Base-by-base conservation (phyloP, 805 yeast species). In the Pichia nakasei region DNA sequence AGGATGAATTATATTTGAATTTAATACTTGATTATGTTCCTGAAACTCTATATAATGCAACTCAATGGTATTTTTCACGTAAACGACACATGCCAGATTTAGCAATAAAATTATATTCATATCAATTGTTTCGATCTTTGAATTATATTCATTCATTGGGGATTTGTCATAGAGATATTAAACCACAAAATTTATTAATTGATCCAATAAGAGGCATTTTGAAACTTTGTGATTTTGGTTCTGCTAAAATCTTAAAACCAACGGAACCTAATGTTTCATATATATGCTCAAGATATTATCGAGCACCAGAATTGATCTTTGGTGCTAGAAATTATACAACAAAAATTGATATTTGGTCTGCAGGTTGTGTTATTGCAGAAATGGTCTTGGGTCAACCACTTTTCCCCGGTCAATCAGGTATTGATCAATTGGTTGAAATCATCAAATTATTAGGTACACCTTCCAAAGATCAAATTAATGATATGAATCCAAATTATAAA, bases 341-440 rank as follows among this genome's bases (percentile, higher is more conserved):
- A 26, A 89, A 91, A 63, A 93, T 93, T 52, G 98, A 93, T 62
- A 78, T 93, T 39, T 93, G 98, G 98, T 85, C 96, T 13, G 87
- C 95, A 13, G 96, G 96, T 19, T 93, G 98, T 69, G 98, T 93
- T 20, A 88, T 93, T 86, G 97, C 97, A 5, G 98, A 93, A 66
- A 69, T 93, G 56, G 78, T 89, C 50, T 73, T 93, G 45, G 97
- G 98, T 17, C 97, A 88, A 61, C 98, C 98, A 13, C 69, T 93
- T 52, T 93, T 93, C 67, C 98, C 98, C 12, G 98, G 98, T 37
- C 97, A 93, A 61, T 81, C 89, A 48, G 97, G 98, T 33, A 91
- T 93, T 47, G 98, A 93, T 63, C 98, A 93, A 65, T 75, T 91
- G 56, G 97, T 91, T 18, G 98, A 91, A 64, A 91, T 91, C 54